phyloP scores from a whole-genome alignment of 495 filamentous ascomycete species.

The Xylaria sp. region DNA sequence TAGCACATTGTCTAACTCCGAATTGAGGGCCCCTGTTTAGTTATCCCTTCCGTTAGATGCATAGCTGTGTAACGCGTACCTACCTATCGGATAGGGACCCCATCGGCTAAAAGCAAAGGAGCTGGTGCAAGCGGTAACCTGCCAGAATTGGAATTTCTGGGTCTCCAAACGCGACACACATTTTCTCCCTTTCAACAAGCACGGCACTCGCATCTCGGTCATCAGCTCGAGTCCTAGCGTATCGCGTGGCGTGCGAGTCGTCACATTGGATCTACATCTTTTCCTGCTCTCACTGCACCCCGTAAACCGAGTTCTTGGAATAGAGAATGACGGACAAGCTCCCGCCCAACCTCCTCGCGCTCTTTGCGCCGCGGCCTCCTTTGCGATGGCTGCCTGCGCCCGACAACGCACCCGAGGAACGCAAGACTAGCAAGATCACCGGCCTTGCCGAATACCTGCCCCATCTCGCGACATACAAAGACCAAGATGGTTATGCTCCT shows the following conservation, averaged over 20 bases:
- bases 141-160: conserved; percentile 8
- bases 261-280: background rate
- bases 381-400: conserved; percentile 85
- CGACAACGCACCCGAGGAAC: conserved; percentile 84
- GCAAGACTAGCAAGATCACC: conserved; percentile 71
- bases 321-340: conserved; percentile 90
- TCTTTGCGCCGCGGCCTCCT: conserved; percentile 92
- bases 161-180: conserved; percentile 36
- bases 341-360: conserved; percentile 86
- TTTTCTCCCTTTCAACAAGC: conserved; percentile 35
- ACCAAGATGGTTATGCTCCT: conserved; percentile 75
- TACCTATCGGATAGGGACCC: no score
- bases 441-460: conserved; percentile 78
- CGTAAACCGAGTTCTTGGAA: background rate
- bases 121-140: background rate
- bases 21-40: no score
- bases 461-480: conserved; percentile 71
- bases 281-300: background rate
- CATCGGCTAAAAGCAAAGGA: conserved; percentile 2
- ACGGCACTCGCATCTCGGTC: conserved; percentile 21
- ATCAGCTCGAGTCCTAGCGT: conserved; percentile 4
- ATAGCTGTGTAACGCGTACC: background rate
- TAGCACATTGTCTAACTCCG: no score
- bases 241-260: conserved; percentile 14
- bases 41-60: background rate